Conservation (phyloP, 2,329 filamentous ascomycete species). For the Thyridium curvatum region DNA sequence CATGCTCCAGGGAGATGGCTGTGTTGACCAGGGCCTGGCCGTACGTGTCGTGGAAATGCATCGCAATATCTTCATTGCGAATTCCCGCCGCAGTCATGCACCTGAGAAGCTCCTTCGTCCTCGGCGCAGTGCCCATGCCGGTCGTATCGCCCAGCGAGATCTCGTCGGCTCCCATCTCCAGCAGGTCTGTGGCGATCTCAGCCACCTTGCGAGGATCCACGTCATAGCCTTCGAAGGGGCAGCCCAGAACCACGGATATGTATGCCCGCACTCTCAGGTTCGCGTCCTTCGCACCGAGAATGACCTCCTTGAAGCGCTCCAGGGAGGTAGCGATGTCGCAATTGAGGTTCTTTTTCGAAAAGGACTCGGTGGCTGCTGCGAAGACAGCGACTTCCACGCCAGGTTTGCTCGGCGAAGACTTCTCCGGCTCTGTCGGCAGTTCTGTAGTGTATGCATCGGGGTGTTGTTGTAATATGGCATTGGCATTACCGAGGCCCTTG, state of each 20-base stretch:
- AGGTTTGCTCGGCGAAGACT: slow-evolving; percentile 5
- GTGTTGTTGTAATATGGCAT: slow-evolving; percentile 45
- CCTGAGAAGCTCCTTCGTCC: slow-evolving; percentile 57
- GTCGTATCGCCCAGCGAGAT: slow-evolving; percentile 88
- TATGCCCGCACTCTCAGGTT: slow-evolving; percentile 68
- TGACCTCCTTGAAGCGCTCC: slow-evolving; percentile 62
- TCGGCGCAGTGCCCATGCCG: slow-evolving; percentile 78
- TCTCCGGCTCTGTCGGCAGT: slow-evolving; percentile 24
- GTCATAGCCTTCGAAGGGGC: slow-evolving; percentile 65
- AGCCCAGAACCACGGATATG: slow-evolving; percentile 75
- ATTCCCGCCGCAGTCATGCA: slow-evolving; percentile 63
- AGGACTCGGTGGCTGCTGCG: slow-evolving; percentile 73
- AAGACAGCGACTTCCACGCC: slow-evolving; percentile 70
- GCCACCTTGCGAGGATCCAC: slow-evolving; percentile 58
- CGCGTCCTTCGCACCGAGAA: slow-evolving; percentile 60
- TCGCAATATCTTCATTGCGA: slow-evolving; percentile 62
- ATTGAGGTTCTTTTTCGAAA: slow-evolving; percentile 77
- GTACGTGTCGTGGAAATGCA: slow-evolving; percentile 88
- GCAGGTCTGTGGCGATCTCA: slow-evolving; percentile 59
- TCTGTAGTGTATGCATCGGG: slow-evolving; percentile 43
- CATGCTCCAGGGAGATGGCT: slow-evolving; percentile 69
- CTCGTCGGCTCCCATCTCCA: slow-evolving; percentile 86
- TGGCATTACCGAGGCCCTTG: slow-evolving; percentile 63
- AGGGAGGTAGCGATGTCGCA: slow-evolving; percentile 70
- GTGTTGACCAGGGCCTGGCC: slow-evolving; percentile 81